phyloP scores from a whole-genome alignment of 805 yeast species.

The Metschnikowia drakensbergensis region DNA sequence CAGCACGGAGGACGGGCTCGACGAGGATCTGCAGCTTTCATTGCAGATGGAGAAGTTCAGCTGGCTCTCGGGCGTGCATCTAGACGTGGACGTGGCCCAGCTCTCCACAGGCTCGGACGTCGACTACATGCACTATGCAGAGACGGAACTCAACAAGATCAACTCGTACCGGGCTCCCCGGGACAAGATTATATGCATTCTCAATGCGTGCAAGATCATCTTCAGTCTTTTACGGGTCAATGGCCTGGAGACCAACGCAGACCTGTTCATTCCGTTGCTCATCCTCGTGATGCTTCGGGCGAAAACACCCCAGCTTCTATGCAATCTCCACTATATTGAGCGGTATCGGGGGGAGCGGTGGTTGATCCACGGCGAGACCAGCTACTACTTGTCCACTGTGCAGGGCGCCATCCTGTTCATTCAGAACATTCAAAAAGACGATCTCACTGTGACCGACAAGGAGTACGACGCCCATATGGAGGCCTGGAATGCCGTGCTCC shows the following conservation, averaged over 20 bases:
- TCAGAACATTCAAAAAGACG: conserved; percentile 51
- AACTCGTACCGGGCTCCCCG: conserved; percentile 88
- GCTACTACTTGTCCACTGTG: conserved; percentile 86
- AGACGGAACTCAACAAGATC: conserved; percentile 70
- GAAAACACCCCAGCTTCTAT: conserved; percentile 58
- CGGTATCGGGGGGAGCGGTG: conserved; percentile 73
- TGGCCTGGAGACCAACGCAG: conserved; percentile 78
- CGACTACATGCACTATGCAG: conserved; percentile 57
- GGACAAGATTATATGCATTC: conserved; percentile 85
- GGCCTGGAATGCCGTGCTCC: conserved; percentile 41
- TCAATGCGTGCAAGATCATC: conserved; percentile 89
- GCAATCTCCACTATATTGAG: conserved; percentile 82
- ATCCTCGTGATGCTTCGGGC: conserved; percentile 75
- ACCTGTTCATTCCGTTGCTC: conserved; percentile 84
- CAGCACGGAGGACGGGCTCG: conserved; percentile 47
- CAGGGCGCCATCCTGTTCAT: conserved; percentile 86
- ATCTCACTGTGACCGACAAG: conserved; percentile 57
- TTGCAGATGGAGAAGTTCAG: conserved; percentile 56
- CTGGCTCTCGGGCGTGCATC: conserved; percentile 71
- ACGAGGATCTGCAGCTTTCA: conserved; percentile 51
- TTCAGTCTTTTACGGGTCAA: conserved; percentile 79
- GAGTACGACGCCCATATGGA: conserved; percentile 57
- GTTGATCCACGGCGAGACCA: conserved; percentile 76
- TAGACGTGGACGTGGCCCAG: conserved; percentile 59
- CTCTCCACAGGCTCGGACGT: conserved; percentile 31